These are phyloP conservation scores for Zasmidium cellare DNA, from an alignment of 2,329 filamentous ascomycete species.

Conservation along the genomic window DNA sequence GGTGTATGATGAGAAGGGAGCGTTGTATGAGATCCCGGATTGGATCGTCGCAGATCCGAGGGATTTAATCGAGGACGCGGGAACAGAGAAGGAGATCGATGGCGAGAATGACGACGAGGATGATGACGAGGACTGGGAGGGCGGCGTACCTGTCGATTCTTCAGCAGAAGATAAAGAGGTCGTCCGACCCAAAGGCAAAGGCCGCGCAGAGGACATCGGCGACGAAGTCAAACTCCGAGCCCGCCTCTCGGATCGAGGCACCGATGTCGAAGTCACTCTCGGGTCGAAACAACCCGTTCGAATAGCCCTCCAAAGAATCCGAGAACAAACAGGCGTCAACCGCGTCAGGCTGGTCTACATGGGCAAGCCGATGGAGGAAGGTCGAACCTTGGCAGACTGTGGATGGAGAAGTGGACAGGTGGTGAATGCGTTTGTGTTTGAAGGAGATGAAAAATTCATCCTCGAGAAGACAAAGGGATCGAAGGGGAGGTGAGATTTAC, in stretches of 20 bases:
- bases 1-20: conserved; percentile 46
- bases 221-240: conserved; percentile 33
- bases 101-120: conserved; percentile 22
- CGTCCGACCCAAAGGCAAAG: conserved; percentile 32
- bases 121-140: conserved; percentile 12
- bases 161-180: neutral
- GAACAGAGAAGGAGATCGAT: conserved; percentile 30
- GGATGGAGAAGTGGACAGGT: conserved; percentile 76
- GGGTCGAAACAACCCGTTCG: conserved; percentile 58
- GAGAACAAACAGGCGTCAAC: conserved; percentile 62
- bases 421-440: conserved; percentile 69
- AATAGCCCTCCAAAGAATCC: conserved; percentile 62
- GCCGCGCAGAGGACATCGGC: conserved; percentile 33
- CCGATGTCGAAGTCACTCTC: conserved; percentile 39
- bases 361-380: conserved; percentile 75
- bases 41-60: conserved; percentile 48
- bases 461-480: conserved; percentile 4
- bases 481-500: neutral
- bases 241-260: conserved; percentile 40
- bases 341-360: conserved; percentile 74
- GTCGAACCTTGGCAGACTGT: conserved; percentile 63
- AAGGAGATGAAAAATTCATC: neutral
- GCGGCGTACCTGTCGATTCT: neutral
- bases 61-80: conserved; percentile 37
- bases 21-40: conserved; percentile 45